Evolutionary conservation across 495 filamentous ascomycete genomes (phyloP), one percentile per base, ranked within the genome.

Genomic region (Penicillium pulvis): DNA sequence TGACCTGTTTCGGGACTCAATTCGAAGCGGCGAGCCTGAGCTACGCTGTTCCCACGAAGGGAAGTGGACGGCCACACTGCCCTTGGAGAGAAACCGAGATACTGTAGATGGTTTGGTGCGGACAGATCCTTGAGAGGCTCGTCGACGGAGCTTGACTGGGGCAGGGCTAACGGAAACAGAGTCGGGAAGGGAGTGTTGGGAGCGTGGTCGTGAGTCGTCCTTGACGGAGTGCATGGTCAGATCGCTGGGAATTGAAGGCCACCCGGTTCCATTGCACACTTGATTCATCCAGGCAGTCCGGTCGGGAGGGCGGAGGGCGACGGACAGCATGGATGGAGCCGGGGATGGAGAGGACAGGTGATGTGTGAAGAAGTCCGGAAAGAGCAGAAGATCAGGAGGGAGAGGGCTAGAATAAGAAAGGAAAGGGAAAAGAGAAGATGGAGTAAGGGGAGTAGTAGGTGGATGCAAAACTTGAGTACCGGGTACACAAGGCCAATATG

Each of bases 81-180:
- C 71, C 57, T 71, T 73, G 54, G 75, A 73, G 9, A 76, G 60
- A 41, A 77, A 78, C 1, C 74, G 73, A 42, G 75, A 75, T 36
- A 77, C 71, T 4, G 71, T 57, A 8, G 75, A 77, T 1, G 74
- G 74, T 61, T 69, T 73, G 10, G 72, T 71, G 17, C 74, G 62
- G 8, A 78, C 42, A 2, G 74, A 78, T 19, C 75, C 71, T 65
- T 77, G 74, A 5, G 75, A 78, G 48, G 75, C 74, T 63, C 75
- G 70, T 55, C 75, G 73, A 31, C 67, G 67, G 23, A 70, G 56
- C 56, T 71, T 76, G 11, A 65, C 57, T 63, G 70, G 66, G 47
- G 62, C 51, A 4, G 64, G 61, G 47, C 60, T 53, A 14, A 56
- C 57, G 17, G 30, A 6, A 24, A 44, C 61, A 28, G 52, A 43